Percentiles rank a stretch among this genome's conserved stretches.
These are phyloP conservation scores for Trichoderma sp. DNA, from an alignment of 2,329 filamentous ascomycete genomes.

Conservation along the genomic window DNA sequence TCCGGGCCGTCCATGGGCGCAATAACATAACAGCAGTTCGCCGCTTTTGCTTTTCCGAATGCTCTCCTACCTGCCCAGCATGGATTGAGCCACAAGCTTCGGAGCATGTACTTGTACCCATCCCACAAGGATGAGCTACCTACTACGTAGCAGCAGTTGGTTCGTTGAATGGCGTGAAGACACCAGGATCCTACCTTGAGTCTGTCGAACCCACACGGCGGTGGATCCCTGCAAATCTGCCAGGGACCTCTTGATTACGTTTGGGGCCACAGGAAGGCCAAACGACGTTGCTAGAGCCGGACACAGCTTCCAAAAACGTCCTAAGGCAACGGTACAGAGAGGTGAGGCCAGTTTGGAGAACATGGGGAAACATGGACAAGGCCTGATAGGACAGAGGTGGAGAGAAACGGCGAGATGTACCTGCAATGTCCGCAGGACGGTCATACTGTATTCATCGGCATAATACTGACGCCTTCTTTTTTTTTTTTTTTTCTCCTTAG, in stretches of 20 bases:
- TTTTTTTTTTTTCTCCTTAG: background rate
- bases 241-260: slow-evolving; percentile 8
- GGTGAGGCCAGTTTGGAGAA: background rate
- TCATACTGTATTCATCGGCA: background rate
- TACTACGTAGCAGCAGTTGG: background rate
- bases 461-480: background rate
- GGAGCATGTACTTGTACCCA: background rate
- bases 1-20: slow-evolving; percentile 15
- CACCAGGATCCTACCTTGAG: slow-evolving; percentile 2
- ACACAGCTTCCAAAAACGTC: slow-evolving; percentile 18
- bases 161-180: slow-evolving; percentile 7
- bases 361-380: slow-evolving; percentile 7
- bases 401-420: background rate
- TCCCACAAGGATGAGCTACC: background rate
- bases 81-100: background rate
- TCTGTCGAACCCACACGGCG: background rate
- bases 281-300: slow-evolving; percentile 16
- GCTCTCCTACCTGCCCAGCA: background rate
- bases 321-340: slow-evolving; percentile 4
- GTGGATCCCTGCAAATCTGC: slow-evolving; percentile 10
- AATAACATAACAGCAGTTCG: slow-evolving; percentile 7
- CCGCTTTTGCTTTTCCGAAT: background rate
- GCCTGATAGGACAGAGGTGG: background rate
- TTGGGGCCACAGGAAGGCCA: background rate
- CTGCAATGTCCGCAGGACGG: slow-evolving; percentile 10